phyloP scores from a whole-genome alignment of 352 stramenopile genomes.

The Globisporangium parvum region DNA sequence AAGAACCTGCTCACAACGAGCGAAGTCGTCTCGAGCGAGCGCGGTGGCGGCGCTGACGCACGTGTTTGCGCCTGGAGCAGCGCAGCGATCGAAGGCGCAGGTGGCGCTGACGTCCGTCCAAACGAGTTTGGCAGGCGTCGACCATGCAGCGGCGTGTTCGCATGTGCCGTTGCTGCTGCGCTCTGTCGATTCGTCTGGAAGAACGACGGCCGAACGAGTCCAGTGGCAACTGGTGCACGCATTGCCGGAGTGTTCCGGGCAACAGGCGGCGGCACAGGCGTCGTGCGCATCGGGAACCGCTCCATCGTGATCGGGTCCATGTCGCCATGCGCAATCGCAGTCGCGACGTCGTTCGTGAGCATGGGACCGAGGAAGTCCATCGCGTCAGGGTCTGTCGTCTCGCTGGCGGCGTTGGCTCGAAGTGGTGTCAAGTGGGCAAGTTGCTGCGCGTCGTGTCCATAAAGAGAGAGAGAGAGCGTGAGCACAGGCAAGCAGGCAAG shows the following conservation, averaged over 20 bases:
- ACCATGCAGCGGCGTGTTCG: not conserved
- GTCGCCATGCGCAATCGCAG: slow-evolving; percentile 55
- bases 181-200: too few relatives aligned
- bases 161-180: not conserved
- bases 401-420: slow-evolving; percentile 19
- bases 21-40: slow-evolving; percentile 1
- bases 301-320: slow-evolving; percentile 67
- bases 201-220: too few relatives aligned
- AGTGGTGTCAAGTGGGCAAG: slow-evolving; percentile 64
- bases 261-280: not conserved
- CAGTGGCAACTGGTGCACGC: too few relatives aligned
- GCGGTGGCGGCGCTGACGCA: not conserved
- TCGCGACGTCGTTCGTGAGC: slow-evolving; percentile 34
- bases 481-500: not conserved
- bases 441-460: slow-evolving; percentile 23
- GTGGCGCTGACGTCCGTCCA: not conserved
- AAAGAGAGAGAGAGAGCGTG: not conserved
- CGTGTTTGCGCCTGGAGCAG: not conserved
- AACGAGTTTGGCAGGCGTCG: slow-evolving; percentile 7
- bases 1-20: slow-evolving; percentile 18
- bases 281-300: slow-evolving; percentile 23
- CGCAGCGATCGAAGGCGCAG: not conserved
- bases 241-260: not conserved
- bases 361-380: slow-evolving; percentile 68
- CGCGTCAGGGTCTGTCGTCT: slow-evolving; percentile 7